phyloP scores from a whole-genome alignment of 1,284 basidiomycete genomes.

The Rhodofomes roseus region DNA sequence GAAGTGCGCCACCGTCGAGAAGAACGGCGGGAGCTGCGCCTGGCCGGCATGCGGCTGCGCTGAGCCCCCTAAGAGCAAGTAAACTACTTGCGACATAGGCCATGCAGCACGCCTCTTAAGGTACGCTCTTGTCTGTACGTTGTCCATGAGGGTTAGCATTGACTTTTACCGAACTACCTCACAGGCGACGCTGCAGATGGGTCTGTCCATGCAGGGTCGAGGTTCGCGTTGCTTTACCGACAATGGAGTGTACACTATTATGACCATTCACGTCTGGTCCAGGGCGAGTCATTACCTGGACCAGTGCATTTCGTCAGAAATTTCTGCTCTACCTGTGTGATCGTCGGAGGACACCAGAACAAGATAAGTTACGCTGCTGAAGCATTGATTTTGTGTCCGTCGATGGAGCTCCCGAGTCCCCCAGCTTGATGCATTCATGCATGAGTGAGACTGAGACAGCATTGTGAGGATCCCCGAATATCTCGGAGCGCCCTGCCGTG shows the following conservation, averaged over 20 bases:
- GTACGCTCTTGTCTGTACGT: background rate
- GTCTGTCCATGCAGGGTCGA: background rate
- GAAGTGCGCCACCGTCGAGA: background rate
- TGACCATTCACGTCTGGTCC: background rate
- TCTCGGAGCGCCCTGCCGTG: no score
- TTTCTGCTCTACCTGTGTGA: background rate
- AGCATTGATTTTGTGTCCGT: no score
- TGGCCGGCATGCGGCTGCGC: constrained; percentile 1
- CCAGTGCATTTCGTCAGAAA: background rate
- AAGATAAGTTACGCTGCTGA: no score
- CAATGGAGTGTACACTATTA: background rate
- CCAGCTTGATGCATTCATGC: no score
- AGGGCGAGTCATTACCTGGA: no score
- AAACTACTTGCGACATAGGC: background rate
- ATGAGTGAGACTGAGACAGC: no score
- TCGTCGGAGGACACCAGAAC: no score
- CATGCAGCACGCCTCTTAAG: background rate
- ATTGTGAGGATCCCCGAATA: no score
- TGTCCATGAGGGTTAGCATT: no score
- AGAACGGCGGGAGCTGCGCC: background rate
- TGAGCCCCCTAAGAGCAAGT: constrained; percentile 2
- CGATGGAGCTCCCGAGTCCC: no score
- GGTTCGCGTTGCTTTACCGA: background rate
- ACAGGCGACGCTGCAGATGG: background rate
- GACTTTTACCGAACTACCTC: no score